phyloP scores from a whole-genome alignment of 768 basidiomycete species.

The Mycena alexandri region DNA sequence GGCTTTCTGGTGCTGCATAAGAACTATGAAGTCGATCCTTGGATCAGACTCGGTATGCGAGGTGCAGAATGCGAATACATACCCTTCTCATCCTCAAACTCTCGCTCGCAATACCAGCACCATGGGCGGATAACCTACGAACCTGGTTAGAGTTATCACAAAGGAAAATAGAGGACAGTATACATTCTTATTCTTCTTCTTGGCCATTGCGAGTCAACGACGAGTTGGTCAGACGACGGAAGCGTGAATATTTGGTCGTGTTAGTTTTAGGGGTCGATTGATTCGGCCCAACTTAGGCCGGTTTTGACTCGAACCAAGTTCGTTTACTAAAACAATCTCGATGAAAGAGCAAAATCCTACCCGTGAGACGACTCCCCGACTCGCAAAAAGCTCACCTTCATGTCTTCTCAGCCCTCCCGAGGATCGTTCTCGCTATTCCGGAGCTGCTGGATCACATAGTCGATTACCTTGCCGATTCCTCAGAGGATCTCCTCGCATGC shows the following conservation, averaged over 20 bases:
- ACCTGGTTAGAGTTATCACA: slow-evolving; percentile 20
- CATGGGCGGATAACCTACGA: slow-evolving; percentile 86
- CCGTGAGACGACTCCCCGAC: too few relatives aligned
- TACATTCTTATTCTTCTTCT: slow-evolving; percentile 74
- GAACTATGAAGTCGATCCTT: slow-evolving; percentile 63
- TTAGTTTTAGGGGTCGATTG: neutral
- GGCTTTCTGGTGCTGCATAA: slow-evolving; percentile 99
- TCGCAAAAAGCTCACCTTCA: too few relatives aligned
- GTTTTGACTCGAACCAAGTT: too few relatives aligned
- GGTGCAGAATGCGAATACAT: slow-evolving; percentile 39
- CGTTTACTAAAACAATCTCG: too few relatives aligned
- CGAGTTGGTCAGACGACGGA: neutral
- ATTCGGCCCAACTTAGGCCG: neutral
- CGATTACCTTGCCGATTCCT: slow-evolving; percentile 1
- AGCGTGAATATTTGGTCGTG: neutral
- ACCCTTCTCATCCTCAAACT: slow-evolving; percentile 99
- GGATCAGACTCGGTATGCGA: slow-evolving; percentile 13
- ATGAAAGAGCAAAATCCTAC: too few relatives aligned
- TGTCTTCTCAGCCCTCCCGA: neutral
- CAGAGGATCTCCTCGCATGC: slow-evolving; percentile 5
- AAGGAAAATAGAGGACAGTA: neutral
- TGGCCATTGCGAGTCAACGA: slow-evolving; percentile 56
- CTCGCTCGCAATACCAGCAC: slow-evolving; percentile 99
- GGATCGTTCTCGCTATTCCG: neutral
- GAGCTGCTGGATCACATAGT: slow-evolving; percentile 13